Percentiles rank a stretch among this genome's conserved stretches.
Conservation (phyloP, 2,329 filamentous ascomycete genomes). For the Scedosporium aurantiacum region DNA sequence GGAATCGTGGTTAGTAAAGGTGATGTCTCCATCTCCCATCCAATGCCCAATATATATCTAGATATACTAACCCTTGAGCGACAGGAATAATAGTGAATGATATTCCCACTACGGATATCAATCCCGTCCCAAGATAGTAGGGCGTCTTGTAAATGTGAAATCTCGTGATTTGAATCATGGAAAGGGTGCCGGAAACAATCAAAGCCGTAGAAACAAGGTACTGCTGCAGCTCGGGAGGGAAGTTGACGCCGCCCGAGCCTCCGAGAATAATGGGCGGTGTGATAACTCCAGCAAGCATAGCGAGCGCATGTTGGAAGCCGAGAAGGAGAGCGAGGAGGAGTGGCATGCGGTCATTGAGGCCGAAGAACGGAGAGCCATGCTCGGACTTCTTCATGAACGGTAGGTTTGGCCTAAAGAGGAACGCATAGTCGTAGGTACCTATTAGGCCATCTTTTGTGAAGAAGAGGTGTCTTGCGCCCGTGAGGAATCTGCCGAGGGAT, state of each 20-base stretch:
- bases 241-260: conserved; percentile 49
- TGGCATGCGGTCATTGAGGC: conserved; percentile 69
- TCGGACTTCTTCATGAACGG: conserved; percentile 63
- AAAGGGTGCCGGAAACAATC: conserved; percentile 68
- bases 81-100: conserved; percentile 69
- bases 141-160: conserved; percentile 61
- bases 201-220: conserved; percentile 71
- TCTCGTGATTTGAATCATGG: conserved; percentile 64
- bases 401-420: conserved; percentile 71
- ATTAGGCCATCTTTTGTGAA: conserved; percentile 61
- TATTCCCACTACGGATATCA: conserved; percentile 70
- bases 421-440: conserved; percentile 81
- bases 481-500: conserved; percentile 16
- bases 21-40: no score
- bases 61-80: conserved; percentile 39
- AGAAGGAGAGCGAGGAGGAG: conserved; percentile 62
- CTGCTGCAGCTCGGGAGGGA: conserved; percentile 49
- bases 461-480: conserved; percentile 26
- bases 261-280: conserved; percentile 67
- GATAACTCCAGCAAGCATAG: conserved; percentile 67
- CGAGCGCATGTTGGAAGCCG: conserved; percentile 67
- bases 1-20: no score
- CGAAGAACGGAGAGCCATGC: conserved; percentile 65
- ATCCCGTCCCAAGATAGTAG: conserved; percentile 67
- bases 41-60: not conserved